phyloP scores from a whole-genome alignment of 495 filamentous ascomycete genomes.

The Paragyromitra xinjiangensis region DNA sequence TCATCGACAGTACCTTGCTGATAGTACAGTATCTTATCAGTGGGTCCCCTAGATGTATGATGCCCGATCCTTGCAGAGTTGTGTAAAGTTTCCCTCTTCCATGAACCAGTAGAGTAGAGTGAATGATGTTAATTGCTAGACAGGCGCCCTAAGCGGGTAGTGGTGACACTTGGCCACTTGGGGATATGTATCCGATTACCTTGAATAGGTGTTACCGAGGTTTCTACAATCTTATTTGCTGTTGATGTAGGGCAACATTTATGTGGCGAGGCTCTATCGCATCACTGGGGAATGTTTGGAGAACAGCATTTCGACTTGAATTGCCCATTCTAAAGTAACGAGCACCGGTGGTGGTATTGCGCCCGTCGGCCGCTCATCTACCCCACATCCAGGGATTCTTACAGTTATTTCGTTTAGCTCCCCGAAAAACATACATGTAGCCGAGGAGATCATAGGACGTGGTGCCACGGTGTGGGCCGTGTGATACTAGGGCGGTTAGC shows the following conservation, averaged over 20 bases:
- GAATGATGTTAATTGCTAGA: neutral
- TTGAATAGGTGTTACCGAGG: constrained; percentile 7
- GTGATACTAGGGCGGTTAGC: neutral
- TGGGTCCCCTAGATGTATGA: neutral
- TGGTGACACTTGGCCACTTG: constrained; percentile 9
- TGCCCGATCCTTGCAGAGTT: neutral
- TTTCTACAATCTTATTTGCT: neutral
- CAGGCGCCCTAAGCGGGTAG: neutral
- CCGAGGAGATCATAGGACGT: neutral
- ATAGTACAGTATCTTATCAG: constrained; percentile 14
- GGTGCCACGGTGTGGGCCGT: neutral
- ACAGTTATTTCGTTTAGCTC: neutral
- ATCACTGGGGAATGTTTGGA: no score
- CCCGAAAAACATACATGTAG: neutral
- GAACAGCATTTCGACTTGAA: no score
- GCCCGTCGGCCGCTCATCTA: no score
- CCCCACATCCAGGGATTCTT: neutral
- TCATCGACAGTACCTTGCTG: neutral
- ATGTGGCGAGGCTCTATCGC: neutral
- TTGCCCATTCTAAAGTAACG: no score
- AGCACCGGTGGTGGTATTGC: no score
- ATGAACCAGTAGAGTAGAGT: neutral
- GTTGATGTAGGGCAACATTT: neutral
- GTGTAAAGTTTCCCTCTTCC: neutral
- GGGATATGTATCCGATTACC: constrained; percentile 34